These are phyloP conservation scores for Margaritispora aquatica DNA, from an alignment of 495 filamentous ascomycete species.

Conservation along the genomic window DNA sequence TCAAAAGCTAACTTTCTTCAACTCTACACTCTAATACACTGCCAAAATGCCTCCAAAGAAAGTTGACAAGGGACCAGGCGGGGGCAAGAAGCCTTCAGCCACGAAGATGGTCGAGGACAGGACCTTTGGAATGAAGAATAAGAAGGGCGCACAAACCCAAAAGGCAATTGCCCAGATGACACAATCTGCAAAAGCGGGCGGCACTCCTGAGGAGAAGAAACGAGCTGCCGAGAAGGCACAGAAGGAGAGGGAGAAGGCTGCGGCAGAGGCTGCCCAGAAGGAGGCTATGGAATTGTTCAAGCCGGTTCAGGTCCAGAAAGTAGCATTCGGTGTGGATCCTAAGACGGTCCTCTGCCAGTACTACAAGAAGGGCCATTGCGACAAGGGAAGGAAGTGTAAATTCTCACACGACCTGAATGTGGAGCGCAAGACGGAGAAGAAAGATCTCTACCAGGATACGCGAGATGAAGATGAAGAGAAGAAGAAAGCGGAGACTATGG, in stretches of 20 bases:
- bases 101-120: conserved; percentile 79
- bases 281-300: conserved; percentile 82
- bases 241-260: conserved; percentile 75
- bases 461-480: conserved; percentile 68
- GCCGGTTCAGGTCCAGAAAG: conserved; percentile 91
- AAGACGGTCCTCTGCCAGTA: conserved; percentile 97
- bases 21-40: conserved; percentile 1
- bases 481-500: conserved; percentile 90
- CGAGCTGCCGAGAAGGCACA: conserved; percentile 86
- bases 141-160: conserved; percentile 89
- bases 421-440: conserved; percentile 89
- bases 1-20: background rate
- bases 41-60: conserved; percentile 91
- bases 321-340: conserved; percentile 94
- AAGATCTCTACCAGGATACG: conserved; percentile 82
- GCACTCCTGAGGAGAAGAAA: conserved; percentile 75
- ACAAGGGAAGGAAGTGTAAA: conserved; percentile 97
- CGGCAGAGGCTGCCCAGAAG: conserved; percentile 73
- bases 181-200: conserved; percentile 61
- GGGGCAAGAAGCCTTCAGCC: conserved; percentile 57
- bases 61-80: conserved; percentile 45
- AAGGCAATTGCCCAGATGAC: conserved; percentile 79
- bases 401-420: conserved; percentile 88
- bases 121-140: conserved; percentile 99
- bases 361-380: conserved; percentile 93